Evolutionary conservation across 257 asterid species (phyloP).

Genomic region (Ajuga chamaepitys): DNA sequence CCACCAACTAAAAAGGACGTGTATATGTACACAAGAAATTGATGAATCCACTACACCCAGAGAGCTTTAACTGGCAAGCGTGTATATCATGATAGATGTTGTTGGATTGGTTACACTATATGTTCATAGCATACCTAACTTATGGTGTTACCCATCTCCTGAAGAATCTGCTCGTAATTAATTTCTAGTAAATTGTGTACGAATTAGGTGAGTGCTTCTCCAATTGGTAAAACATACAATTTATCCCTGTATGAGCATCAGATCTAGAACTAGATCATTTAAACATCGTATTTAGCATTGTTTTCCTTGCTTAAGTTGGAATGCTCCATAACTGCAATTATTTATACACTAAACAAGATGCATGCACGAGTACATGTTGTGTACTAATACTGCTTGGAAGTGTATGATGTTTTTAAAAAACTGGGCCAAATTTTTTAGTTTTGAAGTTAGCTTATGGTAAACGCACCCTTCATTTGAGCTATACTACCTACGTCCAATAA

Average conservation of each 20-base stretch:
- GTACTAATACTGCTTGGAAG: neutral
- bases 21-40: neutral
- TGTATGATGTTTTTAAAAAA: too few species aligned
- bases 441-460: neutral
- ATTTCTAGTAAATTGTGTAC: neutral
- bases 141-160: neutral
- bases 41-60: neutral
- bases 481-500: neutral
- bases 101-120: neutral
- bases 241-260: neutral
- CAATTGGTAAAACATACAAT: neutral
- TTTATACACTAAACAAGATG: neutral
- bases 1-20: neutral
- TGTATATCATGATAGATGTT: neutral
- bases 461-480: neutral
- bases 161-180: conserved; percentile 1
- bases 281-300: neutral
- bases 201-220: neutral
- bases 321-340: neutral
- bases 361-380: neutral
- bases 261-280: neutral
- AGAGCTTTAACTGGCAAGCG: neutral
- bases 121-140: neutral
- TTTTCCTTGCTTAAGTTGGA: neutral
- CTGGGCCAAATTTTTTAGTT: too few species aligned